Percentiles rank a stretch among this genome's conserved stretches.
phyloP scores from a whole-genome alignment of 2,329 filamentous ascomycete genomes.

The Zasmidium citrigriseum region DNA sequence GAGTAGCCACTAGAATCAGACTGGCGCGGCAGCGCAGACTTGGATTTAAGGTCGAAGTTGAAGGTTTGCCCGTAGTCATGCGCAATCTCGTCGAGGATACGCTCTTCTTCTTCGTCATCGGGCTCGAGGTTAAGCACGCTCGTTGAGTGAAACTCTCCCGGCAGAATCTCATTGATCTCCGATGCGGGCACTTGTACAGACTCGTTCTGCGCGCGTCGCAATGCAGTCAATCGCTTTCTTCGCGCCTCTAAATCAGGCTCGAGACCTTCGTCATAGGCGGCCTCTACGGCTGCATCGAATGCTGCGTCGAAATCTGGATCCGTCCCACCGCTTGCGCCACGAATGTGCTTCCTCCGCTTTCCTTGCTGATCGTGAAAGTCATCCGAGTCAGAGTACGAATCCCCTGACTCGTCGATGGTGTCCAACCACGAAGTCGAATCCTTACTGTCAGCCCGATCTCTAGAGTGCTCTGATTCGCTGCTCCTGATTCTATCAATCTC shows the following conservation, averaged over 20 bases:
- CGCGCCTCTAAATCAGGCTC: constrained; percentile 65
- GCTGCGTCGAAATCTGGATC: constrained; percentile 93
- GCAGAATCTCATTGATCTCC: constrained; percentile 27
- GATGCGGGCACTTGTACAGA: constrained; percentile 26
- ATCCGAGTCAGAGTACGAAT: constrained; percentile 73
- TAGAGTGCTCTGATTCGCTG: background rate
- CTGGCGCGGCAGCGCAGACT: constrained; percentile 70
- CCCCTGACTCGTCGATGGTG: constrained; percentile 77
- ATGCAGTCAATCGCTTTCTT: constrained; percentile 29
- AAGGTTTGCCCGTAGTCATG: constrained; percentile 78
- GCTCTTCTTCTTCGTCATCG: constrained; percentile 51
- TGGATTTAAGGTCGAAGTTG: constrained; percentile 68
- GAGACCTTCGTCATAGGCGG: constrained; percentile 89
- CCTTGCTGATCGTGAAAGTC: constrained; percentile 65
- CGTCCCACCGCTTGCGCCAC: constrained; percentile 68
- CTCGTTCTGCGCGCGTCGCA: constrained; percentile 20
- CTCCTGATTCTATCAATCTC: constrained; percentile 11
- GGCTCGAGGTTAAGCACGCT: constrained; percentile 15
- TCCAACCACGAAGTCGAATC: constrained; percentile 45
- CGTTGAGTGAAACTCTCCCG: constrained; percentile 13
- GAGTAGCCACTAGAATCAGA: constrained; percentile 80
- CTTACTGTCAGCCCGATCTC: constrained; percentile 22
- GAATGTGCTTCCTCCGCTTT: constrained; percentile 68
- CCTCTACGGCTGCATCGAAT: constrained; percentile 91
- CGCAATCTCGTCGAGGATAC: constrained; percentile 79